Evolutionary conservation across 768 basidiomycete species (phyloP).

Genomic region (Rhodocollybia butyracea): DNA sequence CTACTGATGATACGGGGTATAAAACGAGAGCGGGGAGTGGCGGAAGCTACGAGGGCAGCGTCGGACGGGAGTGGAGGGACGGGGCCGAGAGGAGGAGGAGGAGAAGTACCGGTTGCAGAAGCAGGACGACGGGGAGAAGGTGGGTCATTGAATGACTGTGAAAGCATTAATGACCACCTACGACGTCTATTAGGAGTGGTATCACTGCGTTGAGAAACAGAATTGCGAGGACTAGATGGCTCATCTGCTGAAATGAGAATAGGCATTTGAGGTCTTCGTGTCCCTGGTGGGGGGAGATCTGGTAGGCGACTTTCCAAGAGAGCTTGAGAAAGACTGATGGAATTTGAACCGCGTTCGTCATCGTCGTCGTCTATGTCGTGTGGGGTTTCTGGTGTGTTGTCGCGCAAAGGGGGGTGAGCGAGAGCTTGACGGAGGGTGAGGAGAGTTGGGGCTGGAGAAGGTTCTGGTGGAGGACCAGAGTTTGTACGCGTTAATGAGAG

Average conservation of each 20-base stretch:
- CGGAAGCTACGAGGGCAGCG: background rate
- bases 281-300: slow-evolving; percentile 67
- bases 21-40: slow-evolving; percentile 52
- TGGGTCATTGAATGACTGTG: slow-evolving; percentile 30
- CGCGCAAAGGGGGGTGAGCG: slow-evolving; percentile 36
- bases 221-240: slow-evolving; percentile 43
- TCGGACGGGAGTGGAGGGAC: slow-evolving; percentile 22
- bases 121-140: slow-evolving; percentile 10
- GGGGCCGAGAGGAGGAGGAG: slow-evolving; percentile 18
- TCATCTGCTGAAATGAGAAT: slow-evolving; percentile 56
- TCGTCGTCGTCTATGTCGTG: slow-evolving; percentile 35
- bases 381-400: slow-evolving; percentile 33
- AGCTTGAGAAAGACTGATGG: slow-evolving; percentile 72
- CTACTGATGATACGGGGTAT: slow-evolving; percentile 68
- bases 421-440: slow-evolving; percentile 66
- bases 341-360: slow-evolving; percentile 59
- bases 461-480: slow-evolving; percentile 37
- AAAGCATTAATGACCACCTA: slow-evolving; percentile 71
- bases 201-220: slow-evolving; percentile 23
- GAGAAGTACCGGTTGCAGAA: slow-evolving; percentile 14
- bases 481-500: slow-evolving; percentile 40
- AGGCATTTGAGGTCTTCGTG: slow-evolving; percentile 62
- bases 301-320: slow-evolving; percentile 79
- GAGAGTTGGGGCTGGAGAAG: slow-evolving; percentile 62
- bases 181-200: slow-evolving; percentile 45